Evolutionary conservation across 768 basidiomycete species (phyloP).

Genomic region (Russula ochroleuca): DNA sequence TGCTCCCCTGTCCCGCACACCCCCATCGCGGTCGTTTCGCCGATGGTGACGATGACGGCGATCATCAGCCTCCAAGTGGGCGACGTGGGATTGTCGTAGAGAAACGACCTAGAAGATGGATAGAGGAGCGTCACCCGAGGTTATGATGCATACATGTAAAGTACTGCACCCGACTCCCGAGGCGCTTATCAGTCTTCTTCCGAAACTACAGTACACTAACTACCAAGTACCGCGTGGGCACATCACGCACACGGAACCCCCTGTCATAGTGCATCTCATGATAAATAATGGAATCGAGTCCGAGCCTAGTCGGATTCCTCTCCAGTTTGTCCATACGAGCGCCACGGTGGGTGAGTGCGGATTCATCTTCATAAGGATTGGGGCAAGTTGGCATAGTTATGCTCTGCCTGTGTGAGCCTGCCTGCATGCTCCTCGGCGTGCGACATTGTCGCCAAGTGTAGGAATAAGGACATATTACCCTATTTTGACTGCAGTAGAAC

Average conservation of each 20-base stretch:
- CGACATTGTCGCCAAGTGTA: too few relatives aligned
- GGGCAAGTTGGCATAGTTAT: too few relatives aligned
- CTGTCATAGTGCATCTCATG: background rate
- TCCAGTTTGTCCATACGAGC: background rate
- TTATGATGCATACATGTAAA: background rate
- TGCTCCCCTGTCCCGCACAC: conserved; percentile 78
- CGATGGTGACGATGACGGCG: conserved; percentile 42
- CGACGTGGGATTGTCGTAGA: conserved; percentile 42
- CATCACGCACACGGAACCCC: background rate
- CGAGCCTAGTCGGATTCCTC: background rate
- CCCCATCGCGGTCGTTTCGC: conserved; percentile 53
- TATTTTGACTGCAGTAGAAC: too few relatives aligned
- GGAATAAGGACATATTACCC: too few relatives aligned
- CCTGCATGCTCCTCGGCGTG: too few relatives aligned
- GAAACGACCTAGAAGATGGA: conserved; percentile 72
- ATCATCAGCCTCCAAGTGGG: conserved; percentile 26
- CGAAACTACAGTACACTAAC: too few relatives aligned
- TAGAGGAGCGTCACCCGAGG: conserved; percentile 57
- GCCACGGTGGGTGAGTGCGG: too few relatives aligned
- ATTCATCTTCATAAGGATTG: too few relatives aligned
- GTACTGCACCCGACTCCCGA: background rate
- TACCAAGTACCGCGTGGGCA: background rate
- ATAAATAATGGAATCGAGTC: background rate
- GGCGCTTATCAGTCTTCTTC: background rate
- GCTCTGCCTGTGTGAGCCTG: too few relatives aligned